Evolutionary conservation across 352 stramenopile genomes (phyloP).

Genomic region (Globisporangium middletonii): DNA sequence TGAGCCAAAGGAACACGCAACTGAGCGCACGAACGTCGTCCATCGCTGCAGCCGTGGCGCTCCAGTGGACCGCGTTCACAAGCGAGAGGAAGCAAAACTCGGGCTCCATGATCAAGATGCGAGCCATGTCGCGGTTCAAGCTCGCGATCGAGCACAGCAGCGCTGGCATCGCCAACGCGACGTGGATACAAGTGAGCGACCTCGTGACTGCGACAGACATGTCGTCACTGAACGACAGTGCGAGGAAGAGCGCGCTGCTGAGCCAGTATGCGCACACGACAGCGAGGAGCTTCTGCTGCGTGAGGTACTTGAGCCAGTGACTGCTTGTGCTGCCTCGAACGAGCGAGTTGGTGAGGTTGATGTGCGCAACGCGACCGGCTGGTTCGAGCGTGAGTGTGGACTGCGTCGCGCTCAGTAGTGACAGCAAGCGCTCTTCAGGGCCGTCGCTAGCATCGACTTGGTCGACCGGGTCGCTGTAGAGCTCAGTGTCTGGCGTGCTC

Average conservation of each 20-base stretch:
- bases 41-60: constrained; percentile 10
- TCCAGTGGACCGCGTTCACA: constrained; percentile 24
- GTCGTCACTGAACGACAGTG: constrained; percentile 12
- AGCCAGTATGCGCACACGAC: constrained; percentile 10
- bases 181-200: not conserved
- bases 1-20: constrained; percentile 20
- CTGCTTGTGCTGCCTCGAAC: not conserved
- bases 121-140: constrained; percentile 16
- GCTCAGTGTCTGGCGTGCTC: no score
- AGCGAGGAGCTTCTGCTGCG: not conserved
- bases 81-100: constrained; percentile 22
- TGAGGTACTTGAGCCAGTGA: constrained; percentile 4
- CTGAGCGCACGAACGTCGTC: constrained; percentile 12
- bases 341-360: constrained; percentile 3
- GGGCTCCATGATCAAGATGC: constrained; percentile 10
- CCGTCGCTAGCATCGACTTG: not conserved
- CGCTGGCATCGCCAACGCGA: constrained; percentile 14
- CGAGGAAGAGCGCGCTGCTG: constrained; percentile 5
- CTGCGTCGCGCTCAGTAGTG: constrained; percentile 7
- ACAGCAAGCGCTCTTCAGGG: constrained; percentile 5
- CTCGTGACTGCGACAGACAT: not conserved
- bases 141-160: constrained; percentile 12
- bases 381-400: constrained; percentile 6
- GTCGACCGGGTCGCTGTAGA: not conserved
- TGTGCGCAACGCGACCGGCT: constrained; percentile 3